Percentiles rank a stretch among this genome's conserved stretches.
Evolutionary conservation across 2,329 filamentous ascomycete genomes (phyloP).

Genomic region (Neopestalotiopsis sp.): DNA sequence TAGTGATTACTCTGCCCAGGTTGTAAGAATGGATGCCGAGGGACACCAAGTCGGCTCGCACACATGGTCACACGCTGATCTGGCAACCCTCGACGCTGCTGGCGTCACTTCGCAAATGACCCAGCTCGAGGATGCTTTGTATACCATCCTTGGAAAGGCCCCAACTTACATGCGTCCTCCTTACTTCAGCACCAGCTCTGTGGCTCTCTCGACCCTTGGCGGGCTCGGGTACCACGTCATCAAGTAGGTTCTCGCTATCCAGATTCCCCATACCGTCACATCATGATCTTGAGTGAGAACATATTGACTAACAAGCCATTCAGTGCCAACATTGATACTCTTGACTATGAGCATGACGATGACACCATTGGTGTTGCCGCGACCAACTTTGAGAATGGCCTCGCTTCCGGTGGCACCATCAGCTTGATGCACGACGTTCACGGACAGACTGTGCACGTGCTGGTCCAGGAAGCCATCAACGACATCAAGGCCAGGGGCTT

Average conservation of each 20-base stretch:
- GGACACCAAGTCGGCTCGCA: slow-evolving; percentile 58
- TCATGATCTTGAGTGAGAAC: background rate
- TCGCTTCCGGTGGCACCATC: slow-evolving; percentile 38
- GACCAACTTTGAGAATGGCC: slow-evolving; percentile 35
- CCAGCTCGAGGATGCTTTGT: slow-evolving; percentile 51
- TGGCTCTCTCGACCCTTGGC: slow-evolving; percentile 40
- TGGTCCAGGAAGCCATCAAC: slow-evolving; percentile 39
- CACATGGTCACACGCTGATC: slow-evolving; percentile 54
- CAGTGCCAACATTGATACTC: slow-evolving; percentile 49
- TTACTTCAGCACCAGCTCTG: slow-evolving; percentile 44
- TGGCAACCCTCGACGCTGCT: slow-evolving; percentile 41
- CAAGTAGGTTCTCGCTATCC: slow-evolving; percentile 20
- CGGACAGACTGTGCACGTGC: slow-evolving; percentile 36
- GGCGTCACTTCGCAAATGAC: slow-evolving; percentile 47
- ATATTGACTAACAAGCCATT: background rate
- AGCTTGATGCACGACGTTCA: slow-evolving; percentile 43
- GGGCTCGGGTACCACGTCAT: slow-evolving; percentile 54
- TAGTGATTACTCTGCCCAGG: slow-evolving; percentile 27
- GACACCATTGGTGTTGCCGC: slow-evolving; percentile 34
- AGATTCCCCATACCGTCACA: no score
- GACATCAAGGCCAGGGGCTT: slow-evolving; percentile 17
- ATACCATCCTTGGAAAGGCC: slow-evolving; percentile 51
- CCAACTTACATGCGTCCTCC: slow-evolving; percentile 56
- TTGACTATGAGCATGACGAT: slow-evolving; percentile 45
- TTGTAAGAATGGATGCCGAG: slow-evolving; percentile 38